A percentile compares a stretch with the other conserved stretches of the same genome.
Evolutionary conservation across 129 eudicot genomes (phyloP).

Genomic region (Pseudognaphalium luteoalbum): DNA sequence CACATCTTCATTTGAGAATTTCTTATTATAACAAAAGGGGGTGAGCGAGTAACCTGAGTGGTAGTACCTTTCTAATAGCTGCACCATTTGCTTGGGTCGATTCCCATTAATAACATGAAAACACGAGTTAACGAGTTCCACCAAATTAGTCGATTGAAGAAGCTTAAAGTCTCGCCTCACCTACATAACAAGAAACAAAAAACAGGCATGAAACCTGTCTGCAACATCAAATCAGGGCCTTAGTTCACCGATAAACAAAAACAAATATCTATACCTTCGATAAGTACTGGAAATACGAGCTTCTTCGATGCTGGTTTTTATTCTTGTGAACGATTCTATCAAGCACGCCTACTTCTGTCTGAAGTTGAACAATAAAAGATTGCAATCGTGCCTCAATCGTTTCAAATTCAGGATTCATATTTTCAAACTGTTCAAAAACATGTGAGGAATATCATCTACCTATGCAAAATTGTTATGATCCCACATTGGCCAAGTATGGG

Average conservation of each 20-base stretch:
- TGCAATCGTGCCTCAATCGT: slow-evolving; percentile 54
- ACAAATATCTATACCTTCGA: slow-evolving; percentile 51
- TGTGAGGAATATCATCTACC: slow-evolving; percentile 1
- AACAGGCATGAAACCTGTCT: not conserved
- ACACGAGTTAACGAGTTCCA: slow-evolving; percentile 56
- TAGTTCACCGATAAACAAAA: not conserved
- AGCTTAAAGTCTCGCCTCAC: slow-evolving; percentile 87
- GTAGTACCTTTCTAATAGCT: slow-evolving; percentile 46
- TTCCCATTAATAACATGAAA: slow-evolving; percentile 59
- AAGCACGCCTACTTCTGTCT: slow-evolving; percentile 63
- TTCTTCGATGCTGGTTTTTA: slow-evolving; percentile 87
- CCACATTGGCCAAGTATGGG: too few relatives aligned
- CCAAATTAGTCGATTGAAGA: slow-evolving; percentile 58
- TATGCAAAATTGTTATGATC: not conserved
- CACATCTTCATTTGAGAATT: not conserved
- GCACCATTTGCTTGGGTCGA: slow-evolving; percentile 25
- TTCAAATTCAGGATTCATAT: slow-evolving; percentile 66
- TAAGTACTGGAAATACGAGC: slow-evolving; percentile 72
- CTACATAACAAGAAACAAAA: slow-evolving; percentile 35
- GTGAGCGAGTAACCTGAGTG: not conserved
- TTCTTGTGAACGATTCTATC: slow-evolving; percentile 84
- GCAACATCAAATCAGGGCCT: not conserved
- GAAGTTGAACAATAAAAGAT: slow-evolving; percentile 69
- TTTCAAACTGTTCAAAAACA: slow-evolving; percentile 19
- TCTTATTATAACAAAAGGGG: not conserved